Evolutionary conservation across 495 filamentous ascomycete genomes (phyloP).

Genomic region (Podospora australis): DNA sequence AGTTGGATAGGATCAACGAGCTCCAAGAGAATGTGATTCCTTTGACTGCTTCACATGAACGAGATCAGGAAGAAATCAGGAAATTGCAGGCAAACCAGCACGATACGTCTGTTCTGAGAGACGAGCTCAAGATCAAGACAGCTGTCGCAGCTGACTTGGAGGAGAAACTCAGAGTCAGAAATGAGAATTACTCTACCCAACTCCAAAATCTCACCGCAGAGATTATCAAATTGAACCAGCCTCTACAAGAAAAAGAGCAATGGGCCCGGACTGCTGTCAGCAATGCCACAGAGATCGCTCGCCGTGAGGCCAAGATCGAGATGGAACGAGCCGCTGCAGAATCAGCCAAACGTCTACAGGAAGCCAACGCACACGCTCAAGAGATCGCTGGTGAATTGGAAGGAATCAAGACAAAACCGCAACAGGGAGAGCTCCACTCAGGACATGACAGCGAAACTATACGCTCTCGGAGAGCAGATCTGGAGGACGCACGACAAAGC

Average conservation of each 20-base stretch:
- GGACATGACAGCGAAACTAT: no score
- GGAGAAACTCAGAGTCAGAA: slow-evolving; percentile 9
- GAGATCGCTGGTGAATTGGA: no score
- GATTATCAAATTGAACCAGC: slow-evolving; percentile 15
- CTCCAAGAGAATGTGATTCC: slow-evolving; percentile 14
- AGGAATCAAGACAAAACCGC: no score
- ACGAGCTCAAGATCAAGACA: slow-evolving; percentile 9
- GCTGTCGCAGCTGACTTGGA: slow-evolving; percentile 12
- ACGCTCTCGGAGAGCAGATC: no score
- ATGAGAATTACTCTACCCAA: slow-evolving; percentile 8
- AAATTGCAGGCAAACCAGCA: background rate
- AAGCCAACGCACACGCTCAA: background rate
- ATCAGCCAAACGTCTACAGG: background rate
- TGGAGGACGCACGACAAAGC: no score
- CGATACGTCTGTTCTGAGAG: slow-evolving; percentile 3
- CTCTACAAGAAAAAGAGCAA: slow-evolving; percentile 15
- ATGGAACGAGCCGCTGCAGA: slow-evolving; percentile 10
- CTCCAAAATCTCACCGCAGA: slow-evolving; percentile 5
- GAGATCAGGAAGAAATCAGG: slow-evolving; percentile 2
- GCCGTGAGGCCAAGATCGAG: slow-evolving; percentile 1
- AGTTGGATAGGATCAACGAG: slow-evolving; percentile 10
- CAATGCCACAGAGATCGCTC: slow-evolving; percentile 2
- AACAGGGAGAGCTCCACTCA: no score
- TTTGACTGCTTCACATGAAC: slow-evolving; percentile 4
- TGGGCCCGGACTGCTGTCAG: background rate